phyloP scores from a whole-genome alignment of 2,329 filamentous ascomycete species.

The Cladosporium sphaerospermum region DNA sequence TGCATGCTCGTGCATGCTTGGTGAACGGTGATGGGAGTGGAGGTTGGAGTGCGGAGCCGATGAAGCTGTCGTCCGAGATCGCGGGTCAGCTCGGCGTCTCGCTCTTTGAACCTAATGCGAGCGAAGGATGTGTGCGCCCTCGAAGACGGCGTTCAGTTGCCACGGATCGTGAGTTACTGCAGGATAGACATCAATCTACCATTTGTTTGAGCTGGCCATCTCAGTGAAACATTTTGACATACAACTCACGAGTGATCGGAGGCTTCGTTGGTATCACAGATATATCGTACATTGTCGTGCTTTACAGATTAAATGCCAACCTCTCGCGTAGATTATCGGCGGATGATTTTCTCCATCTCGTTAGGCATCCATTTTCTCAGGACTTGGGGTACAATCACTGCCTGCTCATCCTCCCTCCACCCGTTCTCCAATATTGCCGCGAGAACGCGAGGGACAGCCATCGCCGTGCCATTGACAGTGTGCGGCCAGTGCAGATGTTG shows the following conservation, averaged over 20 bases:
- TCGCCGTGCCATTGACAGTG: conserved; percentile 88
- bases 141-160: too few relatives aligned
- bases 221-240: not conserved
- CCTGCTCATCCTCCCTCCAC: conserved; percentile 65
- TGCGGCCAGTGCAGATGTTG: conserved; percentile 67
- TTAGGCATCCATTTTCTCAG: conserved; percentile 71
- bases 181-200: not conserved
- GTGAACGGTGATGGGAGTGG: conserved; percentile 2
- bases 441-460: conserved; percentile 83
- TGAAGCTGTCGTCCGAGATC: conserved; percentile 1
- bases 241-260: too few relatives aligned
- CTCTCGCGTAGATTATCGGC: not conserved
- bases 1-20: conserved; percentile 10
- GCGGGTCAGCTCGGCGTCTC: not conserved
- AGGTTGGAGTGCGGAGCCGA: conserved; percentile 9
- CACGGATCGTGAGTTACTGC: not conserved
- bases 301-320: not conserved
- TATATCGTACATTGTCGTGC: not conserved
- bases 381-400: conserved; percentile 70
- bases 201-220: not conserved
- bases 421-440: conserved; percentile 86
- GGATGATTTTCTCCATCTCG: conserved; percentile 8
- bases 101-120: not conserved
- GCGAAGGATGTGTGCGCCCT: too few relatives aligned
- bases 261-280: too few relatives aligned